A percentile compares a stretch with the other conserved stretches of the same genome.
Conservation (phyloP, 2,329 filamentous ascomycete genomes). For the Didymella segeticola region DNA sequence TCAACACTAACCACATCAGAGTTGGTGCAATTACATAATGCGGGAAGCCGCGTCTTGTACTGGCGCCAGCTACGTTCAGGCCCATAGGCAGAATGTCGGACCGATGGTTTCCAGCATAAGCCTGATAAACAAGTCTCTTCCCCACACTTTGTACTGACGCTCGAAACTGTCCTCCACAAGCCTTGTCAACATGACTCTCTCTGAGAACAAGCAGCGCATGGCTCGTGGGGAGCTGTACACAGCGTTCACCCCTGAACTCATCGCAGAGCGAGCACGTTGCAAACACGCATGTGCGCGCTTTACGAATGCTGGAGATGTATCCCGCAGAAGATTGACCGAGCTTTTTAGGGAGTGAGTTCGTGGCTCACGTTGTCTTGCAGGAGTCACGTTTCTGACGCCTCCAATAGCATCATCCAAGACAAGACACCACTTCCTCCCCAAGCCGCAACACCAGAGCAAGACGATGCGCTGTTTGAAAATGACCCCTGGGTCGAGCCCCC, state of each 20-base stretch:
- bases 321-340: slow-evolving; percentile 68
- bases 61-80: not conserved
- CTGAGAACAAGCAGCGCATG: slow-evolving; percentile 60
- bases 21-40: not conserved
- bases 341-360: slow-evolving; percentile 73
- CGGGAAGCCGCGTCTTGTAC: not conserved
- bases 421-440: slow-evolving; percentile 67
- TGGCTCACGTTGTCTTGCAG: not conserved
- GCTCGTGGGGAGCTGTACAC: slow-evolving; percentile 73
- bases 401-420: slow-evolving; percentile 67
- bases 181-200: slow-evolving; percentile 29
- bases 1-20: not conserved
- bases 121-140: not conserved
- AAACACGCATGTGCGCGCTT: slow-evolving; percentile 66
- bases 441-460: slow-evolving; percentile 64
- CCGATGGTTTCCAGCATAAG: not conserved
- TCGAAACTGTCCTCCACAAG: not conserved
- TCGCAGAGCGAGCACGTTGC: slow-evolving; percentile 68
- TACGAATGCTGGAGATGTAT: slow-evolving; percentile 67
- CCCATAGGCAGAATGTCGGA: slow-evolving; percentile 1
- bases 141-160: not conserved
- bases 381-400: slow-evolving; percentile 17
- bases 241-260: slow-evolving; percentile 74
- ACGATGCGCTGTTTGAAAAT: slow-evolving; percentile 68
- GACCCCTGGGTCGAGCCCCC: slow-evolving; percentile 75